Evolutionary conservation across 768 basidiomycete genomes (phyloP).

Genomic region (Rhodotorula graminis): DNA sequence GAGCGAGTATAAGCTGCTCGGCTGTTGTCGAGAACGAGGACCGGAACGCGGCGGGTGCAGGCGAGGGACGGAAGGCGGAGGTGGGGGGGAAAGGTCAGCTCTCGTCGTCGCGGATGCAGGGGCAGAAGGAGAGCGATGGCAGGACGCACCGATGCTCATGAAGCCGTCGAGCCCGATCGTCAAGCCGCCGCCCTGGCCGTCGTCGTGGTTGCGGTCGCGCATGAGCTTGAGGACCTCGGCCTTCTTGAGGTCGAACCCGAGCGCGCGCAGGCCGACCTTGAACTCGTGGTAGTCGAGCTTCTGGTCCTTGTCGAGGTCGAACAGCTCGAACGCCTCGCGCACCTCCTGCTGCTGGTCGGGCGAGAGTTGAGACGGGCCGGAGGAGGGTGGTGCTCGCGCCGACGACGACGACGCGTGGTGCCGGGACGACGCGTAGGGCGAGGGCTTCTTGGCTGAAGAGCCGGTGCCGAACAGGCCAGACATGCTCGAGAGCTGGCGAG

Average conservation of each 20-base stretch:
- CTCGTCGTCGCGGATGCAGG: no score
- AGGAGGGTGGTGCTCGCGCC: background rate
- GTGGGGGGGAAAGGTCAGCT: background rate
- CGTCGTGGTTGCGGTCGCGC: slow-evolving; percentile 80
- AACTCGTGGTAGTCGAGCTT: slow-evolving; percentile 94
- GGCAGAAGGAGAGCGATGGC: accelerated
- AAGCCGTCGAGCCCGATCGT: slow-evolving; percentile 93
- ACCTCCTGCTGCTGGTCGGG: slow-evolving; percentile 75
- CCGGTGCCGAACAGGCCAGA: background rate
- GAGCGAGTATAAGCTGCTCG: slow-evolving; percentile 84
- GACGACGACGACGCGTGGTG: slow-evolving; percentile 8
- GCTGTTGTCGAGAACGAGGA: slow-evolving; percentile 53
- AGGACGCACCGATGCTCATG: slow-evolving; percentile 74
- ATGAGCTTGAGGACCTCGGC: slow-evolving; percentile 93
- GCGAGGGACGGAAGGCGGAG: no score
- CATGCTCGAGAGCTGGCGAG: background rate
- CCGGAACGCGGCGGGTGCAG: no score
- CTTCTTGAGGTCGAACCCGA: slow-evolving; percentile 98
- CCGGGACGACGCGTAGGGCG: background rate
- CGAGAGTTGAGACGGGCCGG: slow-evolving; percentile 38
- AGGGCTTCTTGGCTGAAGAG: slow-evolving; percentile 1
- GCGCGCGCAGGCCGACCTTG: slow-evolving; percentile 95
- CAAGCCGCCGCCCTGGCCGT: slow-evolving; percentile 40
- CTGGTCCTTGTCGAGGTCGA: slow-evolving; percentile 98
- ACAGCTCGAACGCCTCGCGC: slow-evolving; percentile 97